Conservation (phyloP, 225 moss, liverwort and hornwort genomes). For the Bryoerythrophyllum caledonicum region DNA sequence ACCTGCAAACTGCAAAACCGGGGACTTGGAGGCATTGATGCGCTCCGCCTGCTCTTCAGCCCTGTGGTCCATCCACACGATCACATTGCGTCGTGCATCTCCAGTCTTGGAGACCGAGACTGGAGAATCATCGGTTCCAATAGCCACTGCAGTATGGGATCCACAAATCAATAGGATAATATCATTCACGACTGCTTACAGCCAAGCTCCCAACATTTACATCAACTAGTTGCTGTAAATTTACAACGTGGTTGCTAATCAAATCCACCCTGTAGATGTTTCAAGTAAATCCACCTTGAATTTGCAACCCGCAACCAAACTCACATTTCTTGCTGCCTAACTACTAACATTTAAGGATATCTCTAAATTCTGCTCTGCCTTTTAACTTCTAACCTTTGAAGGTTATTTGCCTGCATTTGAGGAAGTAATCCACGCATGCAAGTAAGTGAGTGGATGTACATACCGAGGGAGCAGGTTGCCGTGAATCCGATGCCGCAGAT, state of each 20-base stretch:
- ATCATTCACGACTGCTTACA: not conserved
- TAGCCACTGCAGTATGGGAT: conserved; percentile 64
- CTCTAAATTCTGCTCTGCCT: too few relatives aligned
- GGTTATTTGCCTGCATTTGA: too few relatives aligned
- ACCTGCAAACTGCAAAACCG: conserved; percentile 87
- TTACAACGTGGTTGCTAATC: too few relatives aligned
- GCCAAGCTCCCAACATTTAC: too few relatives aligned
- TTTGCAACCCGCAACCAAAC: too few relatives aligned
- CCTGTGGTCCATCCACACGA: conserved; percentile 99
- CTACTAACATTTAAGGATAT: too few relatives aligned
- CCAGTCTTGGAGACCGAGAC: conserved; percentile 89
- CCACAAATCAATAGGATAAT: conserved; percentile 15
- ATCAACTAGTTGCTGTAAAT: too few relatives aligned
- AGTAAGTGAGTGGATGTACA: conserved; percentile 4
- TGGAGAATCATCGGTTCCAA: conserved; percentile 90
- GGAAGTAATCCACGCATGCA: too few relatives aligned
- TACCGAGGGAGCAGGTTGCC: conserved; percentile 98
- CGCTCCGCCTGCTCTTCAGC: conserved; percentile 94
- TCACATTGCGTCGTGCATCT: conserved; percentile 94
- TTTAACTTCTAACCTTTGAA: too few relatives aligned
- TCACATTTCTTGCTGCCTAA: too few relatives aligned
- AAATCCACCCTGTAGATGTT: too few relatives aligned
- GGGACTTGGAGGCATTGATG: conserved; percentile 83
- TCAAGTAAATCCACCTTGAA: too few relatives aligned
- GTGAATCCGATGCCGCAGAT: conserved; percentile 92